These are phyloP conservation scores for Casaregolazyma lundiana DNA, from an alignment of 1,139 yeast genomes.

Conservation along the genomic window DNA sequence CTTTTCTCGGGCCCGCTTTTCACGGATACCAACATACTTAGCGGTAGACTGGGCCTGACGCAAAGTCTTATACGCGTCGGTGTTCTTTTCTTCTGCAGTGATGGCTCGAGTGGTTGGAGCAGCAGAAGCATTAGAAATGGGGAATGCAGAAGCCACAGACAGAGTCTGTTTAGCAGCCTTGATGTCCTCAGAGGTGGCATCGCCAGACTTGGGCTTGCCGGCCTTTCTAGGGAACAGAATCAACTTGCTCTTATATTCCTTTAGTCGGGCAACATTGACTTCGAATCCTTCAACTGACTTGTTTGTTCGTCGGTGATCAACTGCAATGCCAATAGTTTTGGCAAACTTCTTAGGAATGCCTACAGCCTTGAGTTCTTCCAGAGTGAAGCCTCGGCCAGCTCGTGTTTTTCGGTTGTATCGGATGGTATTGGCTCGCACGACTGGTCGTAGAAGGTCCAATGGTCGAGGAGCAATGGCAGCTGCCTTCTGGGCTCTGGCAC, in stretches of 20 bases:
- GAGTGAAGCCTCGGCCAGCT: constrained; percentile 99
- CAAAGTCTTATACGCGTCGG: constrained; percentile 84
- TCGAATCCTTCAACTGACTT: constrained; percentile 94
- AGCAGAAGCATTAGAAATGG: constrained; percentile 72
- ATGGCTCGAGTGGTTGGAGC: constrained; percentile 89
- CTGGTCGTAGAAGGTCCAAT: constrained; percentile 92
- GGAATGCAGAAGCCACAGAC: constrained; percentile 80
- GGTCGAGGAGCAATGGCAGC: constrained; percentile 98
- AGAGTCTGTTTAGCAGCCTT: constrained; percentile 66
- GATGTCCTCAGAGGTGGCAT: constrained; percentile 63
- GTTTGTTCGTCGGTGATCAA: constrained; percentile 99
- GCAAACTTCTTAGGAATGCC: constrained; percentile 95
- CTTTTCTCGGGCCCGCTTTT: constrained; percentile 92
- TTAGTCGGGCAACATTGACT: constrained; percentile 91
- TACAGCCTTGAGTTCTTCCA: constrained; percentile 98
- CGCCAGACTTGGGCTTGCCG: constrained; percentile 47
- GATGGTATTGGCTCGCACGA: constrained; percentile 97
- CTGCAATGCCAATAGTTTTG: constrained; percentile 97
- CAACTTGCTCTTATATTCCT: constrained; percentile 94
- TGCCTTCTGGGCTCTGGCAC: constrained; percentile 89
- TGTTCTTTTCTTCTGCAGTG: constrained; percentile 67
- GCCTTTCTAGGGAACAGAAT: constrained; percentile 91
- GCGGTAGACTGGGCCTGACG: constrained; percentile 93
- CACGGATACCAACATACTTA: constrained; percentile 93
- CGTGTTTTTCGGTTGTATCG: constrained; percentile 99